A percentile compares a stretch with the other conserved stretches of the same genome.
phyloP scores from a whole-genome alignment of 208 protist species.

The Leptomonas pyrrhocoris region DNA sequence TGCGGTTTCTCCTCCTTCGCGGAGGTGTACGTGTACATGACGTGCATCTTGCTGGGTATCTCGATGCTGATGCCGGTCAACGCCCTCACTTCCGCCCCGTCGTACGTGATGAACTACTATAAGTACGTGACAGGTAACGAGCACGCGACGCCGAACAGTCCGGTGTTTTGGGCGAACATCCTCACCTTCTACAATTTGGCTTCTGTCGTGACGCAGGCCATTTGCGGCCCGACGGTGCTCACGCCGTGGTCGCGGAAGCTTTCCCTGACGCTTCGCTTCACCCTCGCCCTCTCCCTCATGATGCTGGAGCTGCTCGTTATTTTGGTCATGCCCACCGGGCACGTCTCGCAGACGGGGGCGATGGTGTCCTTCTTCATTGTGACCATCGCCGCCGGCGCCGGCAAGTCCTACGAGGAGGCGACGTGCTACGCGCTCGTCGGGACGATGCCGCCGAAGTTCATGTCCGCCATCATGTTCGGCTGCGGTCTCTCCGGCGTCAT shows the following conservation, averaged over 20 bases:
- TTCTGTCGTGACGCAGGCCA: slow-evolving; percentile 70
- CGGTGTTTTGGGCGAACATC: slow-evolving; percentile 74
- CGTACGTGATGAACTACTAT: slow-evolving; percentile 88
- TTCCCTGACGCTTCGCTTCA: slow-evolving; percentile 59
- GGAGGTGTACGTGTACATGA: slow-evolving; percentile 75
- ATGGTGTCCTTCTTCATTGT: slow-evolving; percentile 74
- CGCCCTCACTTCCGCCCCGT: slow-evolving; percentile 75
- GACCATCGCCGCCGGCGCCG: slow-evolving; percentile 57
- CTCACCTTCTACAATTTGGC: slow-evolving; percentile 81
- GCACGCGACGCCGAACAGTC: slow-evolving; percentile 46
- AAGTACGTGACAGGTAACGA: slow-evolving; percentile 68
- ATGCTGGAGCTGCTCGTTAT: slow-evolving; percentile 73
- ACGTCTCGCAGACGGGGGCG: slow-evolving; percentile 52
- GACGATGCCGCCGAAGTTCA: slow-evolving; percentile 81
- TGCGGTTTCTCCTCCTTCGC: slow-evolving; percentile 42
- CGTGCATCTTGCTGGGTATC: slow-evolving; percentile 82
- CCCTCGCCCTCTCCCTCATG: slow-evolving; percentile 56
- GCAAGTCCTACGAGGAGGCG: slow-evolving; percentile 84
- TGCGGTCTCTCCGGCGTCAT: slow-evolving; percentile 78
- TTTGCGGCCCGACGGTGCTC: slow-evolving; percentile 71
- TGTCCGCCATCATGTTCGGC: slow-evolving; percentile 89
- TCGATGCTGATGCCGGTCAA: slow-evolving; percentile 91
- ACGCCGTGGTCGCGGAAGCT: slow-evolving; percentile 52
- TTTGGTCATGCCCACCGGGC: slow-evolving; percentile 51
- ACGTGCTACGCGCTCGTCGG: slow-evolving; percentile 85